Base-by-base conservation (phyloP, 2,329 filamentous ascomycete species). In the Alternaria ventricosa region DNA sequence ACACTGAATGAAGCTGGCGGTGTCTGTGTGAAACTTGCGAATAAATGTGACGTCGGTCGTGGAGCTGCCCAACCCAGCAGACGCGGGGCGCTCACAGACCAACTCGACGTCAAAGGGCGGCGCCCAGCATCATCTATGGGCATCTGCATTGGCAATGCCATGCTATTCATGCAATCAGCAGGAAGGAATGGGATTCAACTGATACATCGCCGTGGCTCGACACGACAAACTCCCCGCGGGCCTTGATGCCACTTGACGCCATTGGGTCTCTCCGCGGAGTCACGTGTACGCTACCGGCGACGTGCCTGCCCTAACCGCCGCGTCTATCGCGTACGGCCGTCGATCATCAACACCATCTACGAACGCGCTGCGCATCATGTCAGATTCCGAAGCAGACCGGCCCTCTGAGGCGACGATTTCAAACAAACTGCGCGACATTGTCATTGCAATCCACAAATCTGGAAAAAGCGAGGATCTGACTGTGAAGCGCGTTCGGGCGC, bases 401-500 rank as follows among this genome's bases (percentile, higher is more conserved):
- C 82, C 78, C 10, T 74, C 79, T 12, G 78, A 83, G 55, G 69
- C 68, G 5, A 66, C 70, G 9, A 79, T 86, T 56, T 75, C 82
- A 46, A 66, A 73, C 53, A 79, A 78, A 25, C 72, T 86, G 12
- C 79, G 78, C 60, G 72, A 81, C 61, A 75, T 80, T 27, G 82
- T 85, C 41, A 73, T 78, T 49, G 69, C 76, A 4, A 73, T 82
- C 12, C 74, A 82, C 71, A 80, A 80, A 56, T 68, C 71, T 3
- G 79, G 78, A 58, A 78, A 86, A 20, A 74, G 78, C 30, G 84
- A 87, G 6, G 83, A 87, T 55, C 76, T 89, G 64, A 89, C 88
- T 0, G 81, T 89, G 56, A 89, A 87, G 66, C 82, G 82, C 58
- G 84, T 89, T 55, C 85, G 88, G 53, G 71, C 80, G 28, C 82